Conservation (phyloP, 371 early-diverging fungal species). For the Syncephalastrum contaminatum region DNA sequence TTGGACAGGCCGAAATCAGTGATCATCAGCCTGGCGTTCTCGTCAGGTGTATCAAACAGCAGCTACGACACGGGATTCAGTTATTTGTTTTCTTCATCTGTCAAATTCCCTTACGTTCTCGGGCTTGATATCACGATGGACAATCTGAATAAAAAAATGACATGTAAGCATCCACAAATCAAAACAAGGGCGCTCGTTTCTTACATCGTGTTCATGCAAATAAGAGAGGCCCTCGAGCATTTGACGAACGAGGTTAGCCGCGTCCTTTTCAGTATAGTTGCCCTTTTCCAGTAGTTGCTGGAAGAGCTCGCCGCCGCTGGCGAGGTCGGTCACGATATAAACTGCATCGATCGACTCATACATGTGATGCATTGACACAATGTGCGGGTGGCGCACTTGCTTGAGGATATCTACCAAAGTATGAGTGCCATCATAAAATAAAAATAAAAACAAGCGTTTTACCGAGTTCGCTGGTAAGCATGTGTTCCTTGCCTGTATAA, state of each 20-base stretch:
- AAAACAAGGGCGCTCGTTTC: background rate
- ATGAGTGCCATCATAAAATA: background rate
- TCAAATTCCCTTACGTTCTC: constrained; percentile 57
- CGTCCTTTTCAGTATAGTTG: constrained; percentile 78
- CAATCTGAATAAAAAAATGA: constrained; percentile 46
- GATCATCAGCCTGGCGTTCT: constrained; percentile 61
- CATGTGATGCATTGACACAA: constrained; percentile 76
- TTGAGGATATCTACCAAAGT: constrained; percentile 59
- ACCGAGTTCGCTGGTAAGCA: constrained; percentile 83
- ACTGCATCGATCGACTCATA: constrained; percentile 79
- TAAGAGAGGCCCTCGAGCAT: constrained; percentile 79
- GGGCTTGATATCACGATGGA: constrained; percentile 86
- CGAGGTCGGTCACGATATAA: constrained; percentile 82
- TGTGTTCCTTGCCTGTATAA: constrained; percentile 67
- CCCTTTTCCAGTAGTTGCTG: constrained; percentile 78
- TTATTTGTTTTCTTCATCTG: background rate
- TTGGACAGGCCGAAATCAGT: constrained; percentile 86
- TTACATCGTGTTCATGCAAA: constrained; percentile 69
- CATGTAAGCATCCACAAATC: background rate
- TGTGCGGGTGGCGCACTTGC: constrained; percentile 78
- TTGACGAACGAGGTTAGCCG: constrained; percentile 65
- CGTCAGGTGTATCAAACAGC: constrained; percentile 52
- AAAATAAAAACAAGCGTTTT: background rate
- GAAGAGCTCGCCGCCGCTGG: constrained; percentile 86
- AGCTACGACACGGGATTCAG: constrained; percentile 30